Conservation (phyloP, 805 yeast genomes). For the Yamadazyma kitorensis region DNA sequence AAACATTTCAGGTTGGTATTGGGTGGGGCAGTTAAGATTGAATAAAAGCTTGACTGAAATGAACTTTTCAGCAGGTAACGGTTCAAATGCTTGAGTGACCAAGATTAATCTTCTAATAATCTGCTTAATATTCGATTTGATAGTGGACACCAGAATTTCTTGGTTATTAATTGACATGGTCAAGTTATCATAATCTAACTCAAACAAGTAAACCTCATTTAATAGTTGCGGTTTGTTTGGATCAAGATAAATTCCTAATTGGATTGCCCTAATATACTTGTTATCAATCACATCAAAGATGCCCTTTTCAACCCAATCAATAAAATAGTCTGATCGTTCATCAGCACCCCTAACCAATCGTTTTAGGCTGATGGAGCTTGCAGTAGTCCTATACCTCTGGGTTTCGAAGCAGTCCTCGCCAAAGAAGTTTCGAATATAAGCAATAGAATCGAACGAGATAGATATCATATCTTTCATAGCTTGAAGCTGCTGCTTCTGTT, state of each 20-base stretch:
- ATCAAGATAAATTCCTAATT: conserved; percentile 42
- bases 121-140: conserved; percentile 46
- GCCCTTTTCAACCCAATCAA: conserved; percentile 55
- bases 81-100: conserved; percentile 51
- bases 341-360: conserved; percentile 46
- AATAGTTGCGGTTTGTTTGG: conserved; percentile 40
- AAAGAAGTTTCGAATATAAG: conserved; percentile 7
- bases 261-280: conserved; percentile 42
- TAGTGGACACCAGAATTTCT: conserved; percentile 18
- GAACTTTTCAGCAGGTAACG: conserved; percentile 46
- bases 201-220: conserved; percentile 51
- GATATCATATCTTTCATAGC: conserved; percentile 1
- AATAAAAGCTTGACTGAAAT: conserved; percentile 25
- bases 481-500: neutral
- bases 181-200: conserved; percentile 37
- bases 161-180: conserved; percentile 8
- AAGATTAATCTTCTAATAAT: conserved; percentile 51
- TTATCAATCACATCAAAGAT: conserved; percentile 42
- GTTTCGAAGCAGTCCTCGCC: neutral
- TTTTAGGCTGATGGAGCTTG: conserved; percentile 20
- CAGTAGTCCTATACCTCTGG: neutral
- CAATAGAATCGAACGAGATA: conserved; percentile 4
- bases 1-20: conserved; percentile 49
- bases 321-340: conserved; percentile 44
- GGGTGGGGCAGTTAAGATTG: conserved; percentile 44